These are phyloP conservation scores for Globisporangium rhizosaccharum DNA, from an alignment of 352 stramenopile species.

Conservation along the genomic window DNA sequence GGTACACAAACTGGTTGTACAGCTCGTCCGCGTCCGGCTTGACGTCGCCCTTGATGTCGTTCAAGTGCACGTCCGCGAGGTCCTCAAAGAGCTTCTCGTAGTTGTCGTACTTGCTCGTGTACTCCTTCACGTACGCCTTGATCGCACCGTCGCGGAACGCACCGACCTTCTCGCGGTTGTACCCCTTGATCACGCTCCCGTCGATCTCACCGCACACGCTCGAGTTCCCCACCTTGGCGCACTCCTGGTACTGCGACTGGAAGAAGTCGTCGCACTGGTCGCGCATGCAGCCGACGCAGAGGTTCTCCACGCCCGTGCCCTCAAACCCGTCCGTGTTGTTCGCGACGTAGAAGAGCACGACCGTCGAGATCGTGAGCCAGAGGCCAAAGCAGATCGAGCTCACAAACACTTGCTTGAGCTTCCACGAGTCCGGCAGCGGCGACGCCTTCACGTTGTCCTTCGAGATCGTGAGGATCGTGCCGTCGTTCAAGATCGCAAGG, in stretches of 20 bases:
- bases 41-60: constrained; percentile 27
- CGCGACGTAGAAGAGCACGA: constrained; percentile 53
- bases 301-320: constrained; percentile 43
- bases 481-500: constrained; percentile 88
- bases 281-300: constrained; percentile 58
- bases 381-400: constrained; percentile 60
- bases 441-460: constrained; percentile 70
- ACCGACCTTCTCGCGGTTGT: constrained; percentile 30
- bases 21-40: constrained; percentile 35
- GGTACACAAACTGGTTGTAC: constrained; percentile 56
- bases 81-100: constrained; percentile 47
- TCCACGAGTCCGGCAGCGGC: constrained; percentile 62
- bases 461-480: constrained; percentile 78
- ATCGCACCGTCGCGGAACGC: constrained; percentile 33
- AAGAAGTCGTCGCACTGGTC: constrained; percentile 59
- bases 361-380: constrained; percentile 58
- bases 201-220: constrained; percentile 59
- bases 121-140: constrained; percentile 36
- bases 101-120: constrained; percentile 43
- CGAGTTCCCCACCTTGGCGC: constrained; percentile 37
- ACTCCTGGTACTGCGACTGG: constrained; percentile 42
- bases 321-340: constrained; percentile 61
- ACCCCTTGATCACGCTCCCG: constrained; percentile 34
- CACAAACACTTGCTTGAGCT: constrained; percentile 67
- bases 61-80: constrained; percentile 52